phyloP scores from a whole-genome alignment of 1,284 basidiomycete species.

The Ganoderma resinaceum region DNA sequence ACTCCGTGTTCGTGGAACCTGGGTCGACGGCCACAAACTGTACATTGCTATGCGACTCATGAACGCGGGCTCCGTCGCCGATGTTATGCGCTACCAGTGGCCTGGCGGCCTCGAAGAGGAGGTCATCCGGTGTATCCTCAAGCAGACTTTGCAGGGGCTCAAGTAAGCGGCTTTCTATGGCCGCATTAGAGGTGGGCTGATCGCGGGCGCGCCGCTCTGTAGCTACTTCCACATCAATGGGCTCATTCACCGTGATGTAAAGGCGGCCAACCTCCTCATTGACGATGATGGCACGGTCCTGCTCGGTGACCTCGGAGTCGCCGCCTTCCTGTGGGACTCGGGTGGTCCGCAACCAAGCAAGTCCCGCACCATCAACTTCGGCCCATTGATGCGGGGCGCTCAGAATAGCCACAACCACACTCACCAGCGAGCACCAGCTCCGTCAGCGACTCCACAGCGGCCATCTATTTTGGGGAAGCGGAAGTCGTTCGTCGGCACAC shows the following conservation, averaged over 20 bases:
- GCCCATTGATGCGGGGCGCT: conserved; percentile 10
- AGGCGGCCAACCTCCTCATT: conserved; percentile 88
- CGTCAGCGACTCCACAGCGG: conserved; percentile 25
- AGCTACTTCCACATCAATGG: conserved; percentile 90
- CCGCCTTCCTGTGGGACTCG: conserved; percentile 79
- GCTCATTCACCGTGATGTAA: conserved; percentile 90
- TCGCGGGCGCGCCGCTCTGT: not conserved
- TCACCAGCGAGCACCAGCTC: conserved; percentile 21
- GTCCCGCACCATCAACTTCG: conserved; percentile 30
- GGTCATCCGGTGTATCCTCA: conserved; percentile 83
- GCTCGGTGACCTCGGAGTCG: conserved; percentile 88
- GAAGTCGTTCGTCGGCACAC: conserved; percentile 92
- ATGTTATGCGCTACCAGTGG: conserved; percentile 87
- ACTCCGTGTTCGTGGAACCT: conserved; percentile 87
- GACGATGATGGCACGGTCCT: conserved; percentile 91
- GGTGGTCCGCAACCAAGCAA: conserved; percentile 38
- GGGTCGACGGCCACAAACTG: conserved; percentile 85
- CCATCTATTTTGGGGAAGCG: conserved; percentile 63
- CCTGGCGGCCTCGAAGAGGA: conserved; percentile 89
- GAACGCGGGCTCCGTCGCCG: conserved; percentile 87
- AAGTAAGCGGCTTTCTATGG: conserved; percentile 57
- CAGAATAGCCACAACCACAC: conserved; percentile 14
- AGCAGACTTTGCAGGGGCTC: conserved; percentile 83
- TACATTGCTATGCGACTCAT: conserved; percentile 90
- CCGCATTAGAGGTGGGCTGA: not conserved